phyloP scores from a whole-genome alignment of 202 grass and related monocot genomes.

The Bolboschoenoplectus hybrid region DNA sequence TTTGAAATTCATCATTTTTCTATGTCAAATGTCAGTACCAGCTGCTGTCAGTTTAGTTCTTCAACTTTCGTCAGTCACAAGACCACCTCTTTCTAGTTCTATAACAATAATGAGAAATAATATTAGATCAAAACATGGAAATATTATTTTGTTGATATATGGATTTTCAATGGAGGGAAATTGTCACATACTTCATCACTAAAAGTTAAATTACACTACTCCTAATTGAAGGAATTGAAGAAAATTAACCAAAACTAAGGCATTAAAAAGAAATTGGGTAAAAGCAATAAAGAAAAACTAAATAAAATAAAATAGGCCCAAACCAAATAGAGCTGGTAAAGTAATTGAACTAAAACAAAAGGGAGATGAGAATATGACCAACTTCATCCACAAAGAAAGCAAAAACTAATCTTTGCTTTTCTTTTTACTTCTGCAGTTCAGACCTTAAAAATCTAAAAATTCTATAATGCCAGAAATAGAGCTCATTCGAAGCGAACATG shows the following conservation, averaged over 20 bases:
- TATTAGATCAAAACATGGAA: not conserved
- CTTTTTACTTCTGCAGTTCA: constrained; percentile 12
- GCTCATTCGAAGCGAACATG: not conserved
- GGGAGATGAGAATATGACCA: not conserved
- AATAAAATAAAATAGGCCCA: not conserved
- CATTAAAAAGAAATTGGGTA: not conserved
- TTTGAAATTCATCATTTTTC: not conserved
- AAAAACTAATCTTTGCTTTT: constrained; percentile 7
- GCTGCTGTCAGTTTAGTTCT: not conserved
- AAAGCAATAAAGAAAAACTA: not conserved
- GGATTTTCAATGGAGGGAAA: not conserved
- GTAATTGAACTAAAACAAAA: not conserved
- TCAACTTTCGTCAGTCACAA: not conserved
- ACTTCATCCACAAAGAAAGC: not conserved
- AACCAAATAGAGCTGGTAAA: not conserved
- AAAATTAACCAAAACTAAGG: not conserved
- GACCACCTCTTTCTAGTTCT: not conserved
- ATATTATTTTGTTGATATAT: not conserved
- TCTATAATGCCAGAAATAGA: not conserved
- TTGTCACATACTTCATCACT: not conserved
- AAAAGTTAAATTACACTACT: not conserved
- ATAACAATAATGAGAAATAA: not conserved
- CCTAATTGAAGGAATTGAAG: not conserved
- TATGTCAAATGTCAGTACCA: not conserved
- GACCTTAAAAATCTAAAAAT: not conserved